Base-by-base conservation (phyloP, 2,329 filamentous ascomycete species). In the Didymella exigua region DNA sequence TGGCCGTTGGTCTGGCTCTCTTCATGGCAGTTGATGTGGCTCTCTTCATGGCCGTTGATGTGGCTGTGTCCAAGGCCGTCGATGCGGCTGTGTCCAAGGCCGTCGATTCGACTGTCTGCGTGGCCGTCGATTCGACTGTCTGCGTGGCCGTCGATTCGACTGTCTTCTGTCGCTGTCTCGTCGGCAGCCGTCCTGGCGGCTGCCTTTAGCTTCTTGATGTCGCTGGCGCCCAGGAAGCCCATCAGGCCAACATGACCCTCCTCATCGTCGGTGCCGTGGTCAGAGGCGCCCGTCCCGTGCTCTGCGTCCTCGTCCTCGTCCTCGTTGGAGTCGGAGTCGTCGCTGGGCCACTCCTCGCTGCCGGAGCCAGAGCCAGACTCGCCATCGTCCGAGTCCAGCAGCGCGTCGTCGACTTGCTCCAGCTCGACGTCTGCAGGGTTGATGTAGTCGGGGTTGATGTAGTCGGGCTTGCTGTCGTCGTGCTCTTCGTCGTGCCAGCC, bases 361-460 rank as follows among this genome's bases (percentile, higher is more conserved):
- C 71, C 72, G n/a, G 72, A 73, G 46, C 61, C 72, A 18, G 72
- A 73, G 47, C 60, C 64, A 16, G 69, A 72, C 24, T 40, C 62
- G 10, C 71, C 70, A 6, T 74, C 69, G 7, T 75, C 72, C 5
- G 72, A 69, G 49, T 76, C 75, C 42, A 78, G 60, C 11, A 78
- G 58, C 10, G 70, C 71, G 40, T 75, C 71, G 44, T 78, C 76
- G 14, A 77, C 76, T 45, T 75, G 68, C 18, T 78, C 77, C 9
- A 78, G 62, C 50, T 75, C 66, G 10, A 77, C 66, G 5, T 62
- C 70, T 11, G 75, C 70, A 16, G 69, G 69, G 53, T 77, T 70
- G 38, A 76, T 70, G 18, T 58, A 69, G 8, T 64, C 48, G 14
- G 62, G 31, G n/a, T 64, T 61, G 19, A n/a, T 70, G 18, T 58